Evolutionary conservation across 2,329 filamentous ascomycete species (phyloP).

Genomic region (Rutstroemia sp.): DNA sequence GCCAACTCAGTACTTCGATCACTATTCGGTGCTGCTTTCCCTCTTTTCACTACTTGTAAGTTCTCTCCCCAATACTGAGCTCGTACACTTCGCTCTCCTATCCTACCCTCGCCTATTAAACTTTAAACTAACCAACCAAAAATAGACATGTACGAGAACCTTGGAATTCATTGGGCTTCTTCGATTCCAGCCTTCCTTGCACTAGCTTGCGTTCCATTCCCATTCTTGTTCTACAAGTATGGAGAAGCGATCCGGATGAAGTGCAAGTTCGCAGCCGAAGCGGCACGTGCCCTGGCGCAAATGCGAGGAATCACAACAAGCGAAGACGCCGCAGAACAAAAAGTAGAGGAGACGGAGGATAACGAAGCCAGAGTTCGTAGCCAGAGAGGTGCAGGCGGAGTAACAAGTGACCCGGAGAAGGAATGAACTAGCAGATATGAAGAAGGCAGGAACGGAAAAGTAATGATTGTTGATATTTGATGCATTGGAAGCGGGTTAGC

Average conservation of each 20-base stretch:
- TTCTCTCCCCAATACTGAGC: neutral
- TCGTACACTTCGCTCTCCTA: too few species aligned
- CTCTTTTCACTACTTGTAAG: conserved; percentile 54
- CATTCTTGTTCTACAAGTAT: conserved; percentile 72
- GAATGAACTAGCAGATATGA: too few species aligned
- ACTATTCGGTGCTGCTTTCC: conserved; percentile 62
- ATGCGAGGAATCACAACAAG: neutral
- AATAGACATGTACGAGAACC: conserved; percentile 26
- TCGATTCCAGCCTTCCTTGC: conserved; percentile 68
- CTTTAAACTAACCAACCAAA: neutral
- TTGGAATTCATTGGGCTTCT: conserved; percentile 71
- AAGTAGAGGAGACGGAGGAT: conserved; percentile 4
- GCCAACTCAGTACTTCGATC: conserved; percentile 66
- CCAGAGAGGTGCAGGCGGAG: neutral
- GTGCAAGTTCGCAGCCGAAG: conserved; percentile 63
- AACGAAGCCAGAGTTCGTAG: neutral
- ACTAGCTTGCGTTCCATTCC: conserved; percentile 63
- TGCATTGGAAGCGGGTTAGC: neutral
- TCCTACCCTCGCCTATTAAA: neutral
- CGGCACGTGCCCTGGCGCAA: conserved; percentile 30
- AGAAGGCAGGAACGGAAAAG: neutral
- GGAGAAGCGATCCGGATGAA: conserved; percentile 53
- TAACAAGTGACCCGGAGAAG: neutral
- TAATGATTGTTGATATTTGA: neutral
- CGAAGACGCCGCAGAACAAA: neutral